Conservation (phyloP, 257 asterid species). For the Cynanchum wilfordii region DNA sequence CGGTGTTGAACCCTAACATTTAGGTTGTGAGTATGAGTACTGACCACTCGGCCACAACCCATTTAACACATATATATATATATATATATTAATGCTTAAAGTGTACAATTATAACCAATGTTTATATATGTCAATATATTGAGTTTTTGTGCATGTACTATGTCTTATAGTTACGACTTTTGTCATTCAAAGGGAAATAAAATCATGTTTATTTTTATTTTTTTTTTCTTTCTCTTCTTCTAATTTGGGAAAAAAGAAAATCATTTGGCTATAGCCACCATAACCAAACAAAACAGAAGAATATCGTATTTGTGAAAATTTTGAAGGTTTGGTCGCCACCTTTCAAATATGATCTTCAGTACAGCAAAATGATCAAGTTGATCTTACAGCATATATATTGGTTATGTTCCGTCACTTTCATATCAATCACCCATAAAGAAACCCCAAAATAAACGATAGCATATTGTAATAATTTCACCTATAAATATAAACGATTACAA, state of each 20-base stretch:
- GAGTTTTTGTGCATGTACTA: background rate
- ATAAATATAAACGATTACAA: too few relatives aligned
- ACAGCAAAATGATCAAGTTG: background rate
- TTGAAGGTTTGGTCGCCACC: background rate
- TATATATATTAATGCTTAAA: too few relatives aligned
- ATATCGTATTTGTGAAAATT: background rate
- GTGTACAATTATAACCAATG: too few relatives aligned
- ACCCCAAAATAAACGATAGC: too few relatives aligned
- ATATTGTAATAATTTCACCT: too few relatives aligned
- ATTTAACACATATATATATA: too few relatives aligned
- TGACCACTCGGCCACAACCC: too few relatives aligned
- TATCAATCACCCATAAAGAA: background rate
- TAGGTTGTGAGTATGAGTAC: too few relatives aligned
- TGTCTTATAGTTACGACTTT: background rate
- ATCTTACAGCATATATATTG: background rate
- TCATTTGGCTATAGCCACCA: background rate
- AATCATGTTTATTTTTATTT: too few relatives aligned
- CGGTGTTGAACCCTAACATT: too few relatives aligned
- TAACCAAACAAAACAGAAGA: background rate
- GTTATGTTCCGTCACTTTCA: background rate
- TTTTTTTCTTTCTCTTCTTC: background rate
- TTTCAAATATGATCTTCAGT: background rate
- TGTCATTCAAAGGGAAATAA: background rate
- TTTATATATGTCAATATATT: too few relatives aligned
- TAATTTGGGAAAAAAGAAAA: background rate